Evolutionary conservation across 192 early-diverging fungal genomes (phyloP), one percentile per base, ranked within the genome.

Genomic region (Chytriomyces sp.): DNA sequence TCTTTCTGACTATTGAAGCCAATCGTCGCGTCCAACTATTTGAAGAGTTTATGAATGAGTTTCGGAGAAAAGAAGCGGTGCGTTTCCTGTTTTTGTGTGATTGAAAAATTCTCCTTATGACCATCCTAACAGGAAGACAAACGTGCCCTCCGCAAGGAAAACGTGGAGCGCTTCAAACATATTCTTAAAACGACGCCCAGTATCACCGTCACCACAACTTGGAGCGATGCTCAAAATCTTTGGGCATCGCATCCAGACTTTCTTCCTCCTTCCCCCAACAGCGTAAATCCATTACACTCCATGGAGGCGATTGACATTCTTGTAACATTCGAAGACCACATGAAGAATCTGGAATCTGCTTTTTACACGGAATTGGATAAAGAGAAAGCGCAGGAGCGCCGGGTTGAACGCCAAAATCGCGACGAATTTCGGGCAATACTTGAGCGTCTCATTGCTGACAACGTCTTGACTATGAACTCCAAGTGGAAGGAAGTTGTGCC

Each of bases 401-500:
- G 94, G 17, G 69, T 78, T 31, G 92, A 94, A 74, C 83, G 95
- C 5, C 87, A 88, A 52, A 81, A 84, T 60, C 88, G 97, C 31
- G 92, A 83, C 26, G 70, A 60, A 26, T 81, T 77, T 56, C 68
- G 78, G 57, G 79, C 82, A 14, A 83, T 96, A 25, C 78, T 98
- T 40, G 64, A 77, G 0, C 90, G 93, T 65, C 70, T 93, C 31
- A 75, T 72, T 26, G 66, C 53, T 5, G 77, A 79, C n/a, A 83
- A 81, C 0, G 72, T 83, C 14, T 79, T 98, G 28, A 88, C 90
- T 70, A 86, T 91, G 4, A 80, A 81, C n/a, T 87, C 89, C 3
- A 86, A 86, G 40, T 99, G 97, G 97, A 90, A 88, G 73, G 91
- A 96, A 41, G 81, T 96, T 6, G 92, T 90, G 69, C 90, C 91